Base-by-base conservation (phyloP, 2,329 filamentous ascomycete genomes). In the Fusarium xylarioides region DNA sequence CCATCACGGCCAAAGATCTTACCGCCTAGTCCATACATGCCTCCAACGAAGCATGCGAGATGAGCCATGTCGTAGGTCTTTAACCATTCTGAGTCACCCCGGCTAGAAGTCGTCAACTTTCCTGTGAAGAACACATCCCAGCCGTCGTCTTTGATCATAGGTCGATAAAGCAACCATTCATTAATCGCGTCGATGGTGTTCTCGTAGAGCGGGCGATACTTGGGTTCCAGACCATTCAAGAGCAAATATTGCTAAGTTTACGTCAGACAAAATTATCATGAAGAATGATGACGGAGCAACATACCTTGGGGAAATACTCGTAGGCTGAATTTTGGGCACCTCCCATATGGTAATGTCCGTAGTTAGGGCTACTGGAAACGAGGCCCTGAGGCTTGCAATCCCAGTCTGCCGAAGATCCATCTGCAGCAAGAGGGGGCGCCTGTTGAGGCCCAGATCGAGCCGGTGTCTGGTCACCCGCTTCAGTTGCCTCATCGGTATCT, bases 41-140 rank as follows among this genome's bases (percentile, higher is more conserved):
- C 91, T 38, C 91, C 91, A 42, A 91, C 83, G 79, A 93, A 93
- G 78, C 91, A 93, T 9, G 90, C 90, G 57, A 92, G 82, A 77
- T 92, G 89, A 1, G 88, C 86, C 11, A 89, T 83, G 70, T 92
- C 88, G 77, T 91, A 93, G 52, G 90, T 81, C 19, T 85, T 86
- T 26, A 60, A 69, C 18, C 84, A 78, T 15, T 85, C 81, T 14
- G 77, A 73, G 49, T 82, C 80, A 4, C 79, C 83, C 6, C 85
- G 81, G 19, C 86, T 85, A 3, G 76, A 80, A 15, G 87, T 86
- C 52, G 79, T 83, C n/a, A 89, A 80, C 74, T 90, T 90, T 30
- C 92, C 92, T 0, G 93, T 89, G 68, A 96, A 90, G 6, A 96
- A 86, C n/a, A 96, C 88, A 67, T 95, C 89, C 57, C 88, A 88